Percentiles rank a stretch among this genome's conserved stretches.
phyloP scores from a whole-genome alignment of 768 basidiomycete genomes.

The Psilocybe tampanensis region DNA sequence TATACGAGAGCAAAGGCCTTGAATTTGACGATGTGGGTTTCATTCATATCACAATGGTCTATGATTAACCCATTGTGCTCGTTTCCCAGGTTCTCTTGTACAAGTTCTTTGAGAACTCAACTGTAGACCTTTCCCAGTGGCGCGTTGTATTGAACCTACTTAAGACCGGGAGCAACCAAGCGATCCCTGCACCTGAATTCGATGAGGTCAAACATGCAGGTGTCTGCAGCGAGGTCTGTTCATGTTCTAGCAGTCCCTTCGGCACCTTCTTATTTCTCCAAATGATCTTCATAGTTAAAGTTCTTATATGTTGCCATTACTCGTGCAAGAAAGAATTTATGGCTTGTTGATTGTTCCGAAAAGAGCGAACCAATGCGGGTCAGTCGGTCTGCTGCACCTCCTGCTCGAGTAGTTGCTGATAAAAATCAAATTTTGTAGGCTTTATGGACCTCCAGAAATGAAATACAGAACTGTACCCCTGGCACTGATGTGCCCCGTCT shows the following conservation, averaged over 20 bases:
- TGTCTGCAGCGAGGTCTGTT: constrained; percentile 57
- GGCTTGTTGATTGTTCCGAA: constrained; percentile 66
- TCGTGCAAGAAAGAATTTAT: constrained; percentile 66
- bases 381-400: constrained; percentile 13
- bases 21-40: constrained; percentile 62
- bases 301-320: constrained; percentile 73
- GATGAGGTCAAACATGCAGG: constrained; percentile 53
- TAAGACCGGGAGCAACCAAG: constrained; percentile 17
- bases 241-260: background rate
- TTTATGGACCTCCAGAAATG: constrained; percentile 49
- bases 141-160: constrained; percentile 52
- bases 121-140: constrained; percentile 55
- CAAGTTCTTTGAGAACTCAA: constrained; percentile 74
- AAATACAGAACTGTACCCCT: constrained; percentile 53
- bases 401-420: background rate
- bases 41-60: background rate
- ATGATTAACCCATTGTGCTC: background rate
- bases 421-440: constrained; percentile 31
- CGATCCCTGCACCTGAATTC: constrained; percentile 43
- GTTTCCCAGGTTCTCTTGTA: constrained; percentile 62
- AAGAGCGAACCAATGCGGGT: constrained; percentile 63
- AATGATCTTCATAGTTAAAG: constrained; percentile 48
- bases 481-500: constrained; percentile 53
- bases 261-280: background rate
- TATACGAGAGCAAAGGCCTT: constrained; percentile 67